Conservation (phyloP, 164 flowering plant genomes). For the Dillenia suffruticosa region DNA sequence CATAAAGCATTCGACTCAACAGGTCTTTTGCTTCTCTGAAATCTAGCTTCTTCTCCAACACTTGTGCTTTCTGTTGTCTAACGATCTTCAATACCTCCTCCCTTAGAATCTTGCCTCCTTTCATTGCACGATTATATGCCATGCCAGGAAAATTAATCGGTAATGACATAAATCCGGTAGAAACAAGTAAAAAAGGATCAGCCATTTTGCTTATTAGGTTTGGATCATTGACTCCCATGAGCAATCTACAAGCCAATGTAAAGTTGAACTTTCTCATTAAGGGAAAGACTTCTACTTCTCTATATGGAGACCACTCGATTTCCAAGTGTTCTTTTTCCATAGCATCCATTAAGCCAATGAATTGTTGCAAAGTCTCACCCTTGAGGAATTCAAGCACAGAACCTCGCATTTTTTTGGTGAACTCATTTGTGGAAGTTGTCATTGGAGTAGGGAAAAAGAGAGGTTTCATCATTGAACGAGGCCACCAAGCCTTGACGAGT, state of each 20-base stretch:
- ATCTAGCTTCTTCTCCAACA: neutral
- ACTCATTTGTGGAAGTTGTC: slow-evolving; percentile 4
- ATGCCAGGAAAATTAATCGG: neutral
- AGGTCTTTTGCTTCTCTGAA: neutral
- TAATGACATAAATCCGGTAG: neutral
- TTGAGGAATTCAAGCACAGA: slow-evolving; percentile 1
- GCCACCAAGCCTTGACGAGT: slow-evolving; percentile 24
- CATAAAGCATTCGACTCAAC: neutral
- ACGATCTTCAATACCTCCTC: slow-evolving; percentile 1
- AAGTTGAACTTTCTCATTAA: slow-evolving; percentile 15
- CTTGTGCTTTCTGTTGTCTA: slow-evolving; percentile 3
- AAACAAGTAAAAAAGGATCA: neutral
- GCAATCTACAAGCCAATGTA: slow-evolving; percentile 22
- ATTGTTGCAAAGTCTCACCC: slow-evolving; percentile 6
- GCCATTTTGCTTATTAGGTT: neutral
- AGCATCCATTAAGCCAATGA: slow-evolving; percentile 7
- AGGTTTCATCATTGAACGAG: slow-evolving; percentile 9
- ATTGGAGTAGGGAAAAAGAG: slow-evolving; percentile 5
- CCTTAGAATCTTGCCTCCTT: neutral
- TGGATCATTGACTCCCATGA: slow-evolving; percentile 11
- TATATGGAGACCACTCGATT: neutral
- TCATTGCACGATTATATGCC: neutral
- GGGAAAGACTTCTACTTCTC: slow-evolving; percentile 14
- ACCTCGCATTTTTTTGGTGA: slow-evolving; percentile 10
- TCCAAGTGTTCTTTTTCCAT: slow-evolving; percentile 9